A percentile compares a stretch with the other conserved stretches of the same genome.
These are phyloP conservation scores for Stemphylium vesicarium DNA, from an alignment of 2,329 filamentous ascomycete species.

Conservation along the genomic window DNA sequence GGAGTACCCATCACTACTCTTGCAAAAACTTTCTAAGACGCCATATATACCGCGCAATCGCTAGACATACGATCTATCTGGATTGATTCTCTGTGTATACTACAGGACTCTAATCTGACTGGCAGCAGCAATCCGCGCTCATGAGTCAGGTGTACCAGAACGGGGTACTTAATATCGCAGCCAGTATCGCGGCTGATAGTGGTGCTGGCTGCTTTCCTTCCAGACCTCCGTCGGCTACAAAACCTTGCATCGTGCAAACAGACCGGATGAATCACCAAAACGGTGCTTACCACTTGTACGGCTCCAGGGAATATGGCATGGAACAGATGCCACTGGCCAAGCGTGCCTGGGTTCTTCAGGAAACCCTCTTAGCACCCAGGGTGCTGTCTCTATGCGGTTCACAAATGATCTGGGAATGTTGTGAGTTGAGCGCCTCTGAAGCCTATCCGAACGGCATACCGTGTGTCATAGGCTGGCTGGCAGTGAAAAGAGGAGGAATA, in stretches of 20 bases:
- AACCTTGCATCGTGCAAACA: background rate
- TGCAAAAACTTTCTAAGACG: background rate
- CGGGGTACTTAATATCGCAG: background rate
- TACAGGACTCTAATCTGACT: background rate
- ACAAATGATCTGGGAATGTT: too few species aligned
- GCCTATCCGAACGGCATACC: too few species aligned
- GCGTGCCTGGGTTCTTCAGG: too few species aligned
- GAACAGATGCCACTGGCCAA: too few species aligned
- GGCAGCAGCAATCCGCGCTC: background rate
- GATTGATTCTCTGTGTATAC: slow-evolving; percentile 1
- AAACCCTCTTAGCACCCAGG: too few species aligned
- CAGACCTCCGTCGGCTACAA: background rate
- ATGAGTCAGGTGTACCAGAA: background rate
- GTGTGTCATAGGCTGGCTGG: too few species aligned
- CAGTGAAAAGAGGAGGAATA: too few species aligned
- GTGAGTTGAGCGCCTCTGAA: too few species aligned
- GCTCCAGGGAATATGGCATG: background rate
- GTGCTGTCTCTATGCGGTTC: too few species aligned
- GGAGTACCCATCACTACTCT: background rate
- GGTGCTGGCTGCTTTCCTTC: background rate
- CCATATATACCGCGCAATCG: background rate
- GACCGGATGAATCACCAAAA: background rate
- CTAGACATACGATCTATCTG: background rate
- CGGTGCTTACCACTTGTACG: background rate
- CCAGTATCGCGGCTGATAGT: background rate